Base-by-base conservation (phyloP, 2,329 filamentous ascomycete species). In the Chaetomiaceae sp. region DNA sequence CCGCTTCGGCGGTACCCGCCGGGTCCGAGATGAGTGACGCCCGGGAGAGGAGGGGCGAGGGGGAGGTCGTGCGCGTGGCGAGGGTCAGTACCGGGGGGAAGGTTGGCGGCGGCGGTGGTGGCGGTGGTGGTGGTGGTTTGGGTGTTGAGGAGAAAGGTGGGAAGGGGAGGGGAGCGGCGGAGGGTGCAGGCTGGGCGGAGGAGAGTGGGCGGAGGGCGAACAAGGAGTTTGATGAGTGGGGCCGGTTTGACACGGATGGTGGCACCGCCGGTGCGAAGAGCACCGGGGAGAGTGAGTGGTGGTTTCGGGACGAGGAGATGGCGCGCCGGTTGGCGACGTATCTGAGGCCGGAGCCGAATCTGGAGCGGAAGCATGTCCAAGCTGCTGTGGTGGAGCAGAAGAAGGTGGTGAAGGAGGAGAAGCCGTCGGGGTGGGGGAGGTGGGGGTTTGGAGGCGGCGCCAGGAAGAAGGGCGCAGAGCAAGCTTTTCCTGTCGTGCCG, bases 271-370 rank as follows among this genome's bases (percentile, higher is more conserved):
- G 52, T 1, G 16, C 43, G 3, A 27, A n/a, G 1, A 30, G 11
- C 2, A 11, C n/a, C 20, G 20, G 38, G 11, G 44, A 27, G 7
- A 38, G 57, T 14, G 42, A 54, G 3, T 68, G 72, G 52, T 80
- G 76, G 75, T 80, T 75, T 71, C 58, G 57, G 1, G 74, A 80
- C 42, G 75, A 75, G 51, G 64, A 61, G 2, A 70, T 76, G 70
- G 76, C 77, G 0, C 57, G 55, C 7, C 71, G 77, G 0, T 61
- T 80, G 10, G 75, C 75, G 10, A 65, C 58, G 4, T 69, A 73
- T 47, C 61, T 80, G 3, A 70, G 73, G 53, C 75, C 75, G 0
- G 58, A 66, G 10, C 56, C 60, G 18, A 56, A 55, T 44, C 30
- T 65, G 2, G 62, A 67, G 30, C 60, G 65, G 6, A 62, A 61